These are phyloP conservation scores for Arctostaphylos glauca DNA, from an alignment of 148 eudicot species.

Conservation along the genomic window DNA sequence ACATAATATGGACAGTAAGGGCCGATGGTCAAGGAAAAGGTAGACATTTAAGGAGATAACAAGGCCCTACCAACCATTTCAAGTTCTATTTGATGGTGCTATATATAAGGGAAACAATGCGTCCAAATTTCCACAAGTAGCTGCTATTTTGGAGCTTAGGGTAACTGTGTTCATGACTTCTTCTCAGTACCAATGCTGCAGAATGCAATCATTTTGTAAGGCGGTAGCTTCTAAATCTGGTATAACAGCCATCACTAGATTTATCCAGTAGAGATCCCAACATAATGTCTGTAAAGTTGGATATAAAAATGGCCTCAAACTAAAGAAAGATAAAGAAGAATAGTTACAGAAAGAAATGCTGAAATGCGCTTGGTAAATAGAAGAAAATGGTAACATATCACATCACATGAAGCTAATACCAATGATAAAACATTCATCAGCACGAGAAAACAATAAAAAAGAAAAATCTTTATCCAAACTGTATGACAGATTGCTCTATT, in stretches of 20 bases:
- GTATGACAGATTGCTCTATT: not conserved
- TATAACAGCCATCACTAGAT: not conserved
- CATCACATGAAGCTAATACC: not conserved
- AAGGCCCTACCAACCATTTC: not conserved
- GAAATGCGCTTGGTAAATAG: not conserved
- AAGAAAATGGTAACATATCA: not conserved
- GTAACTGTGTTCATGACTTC: not conserved
- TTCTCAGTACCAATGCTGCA: not conserved
- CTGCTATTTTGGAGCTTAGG: not conserved
- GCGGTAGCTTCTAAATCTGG: not conserved
- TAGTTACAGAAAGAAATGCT: not conserved
- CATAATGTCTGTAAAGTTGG: not conserved
- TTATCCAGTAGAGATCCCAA: not conserved
- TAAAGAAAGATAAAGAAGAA: not conserved
- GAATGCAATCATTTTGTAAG: not conserved
- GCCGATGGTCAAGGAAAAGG: not conserved
- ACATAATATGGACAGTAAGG: not conserved
- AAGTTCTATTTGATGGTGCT: not conserved
- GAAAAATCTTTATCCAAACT: not conserved
- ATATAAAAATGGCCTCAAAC: not conserved
- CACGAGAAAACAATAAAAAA: not conserved
- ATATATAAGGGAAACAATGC: not conserved
- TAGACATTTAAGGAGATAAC: not conserved
- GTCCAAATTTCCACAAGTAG: not conserved
- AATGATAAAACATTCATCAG: not conserved